Percentiles rank a stretch among this genome's conserved stretches.
Conservation (phyloP, 345 rosid genomes). For the Syzygium grande region DNA sequence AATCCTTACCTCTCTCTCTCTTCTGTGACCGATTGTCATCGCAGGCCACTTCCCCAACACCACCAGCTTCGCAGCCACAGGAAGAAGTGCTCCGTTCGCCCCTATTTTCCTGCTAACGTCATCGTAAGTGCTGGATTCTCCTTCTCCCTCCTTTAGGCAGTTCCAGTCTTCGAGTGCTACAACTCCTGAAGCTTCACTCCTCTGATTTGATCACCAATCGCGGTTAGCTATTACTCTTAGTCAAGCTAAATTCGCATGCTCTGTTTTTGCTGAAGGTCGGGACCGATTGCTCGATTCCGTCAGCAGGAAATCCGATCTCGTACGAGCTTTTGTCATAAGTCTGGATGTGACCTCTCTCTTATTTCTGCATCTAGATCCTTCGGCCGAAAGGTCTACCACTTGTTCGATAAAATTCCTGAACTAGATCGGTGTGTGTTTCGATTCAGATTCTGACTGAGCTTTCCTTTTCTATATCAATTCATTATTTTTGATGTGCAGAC, state of each 20-base stretch:
- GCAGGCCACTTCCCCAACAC: background rate
- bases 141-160: background rate
- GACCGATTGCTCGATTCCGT: too few relatives aligned
- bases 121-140: background rate
- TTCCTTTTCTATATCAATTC: background rate
- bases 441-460: background rate
- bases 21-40: fast-evolving
- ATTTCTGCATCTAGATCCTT: background rate
- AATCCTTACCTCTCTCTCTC: too few relatives aligned
- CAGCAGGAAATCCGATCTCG: too few relatives aligned
- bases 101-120: too few relatives aligned
- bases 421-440: background rate
- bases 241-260: too few relatives aligned
- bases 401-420: too few relatives aligned
- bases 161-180: background rate
- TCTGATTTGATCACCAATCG: too few relatives aligned
- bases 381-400: too few relatives aligned
- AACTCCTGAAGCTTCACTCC: background rate
- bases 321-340: too few relatives aligned
- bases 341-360: background rate
- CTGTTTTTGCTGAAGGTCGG: too few relatives aligned
- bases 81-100: background rate
- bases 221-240: too few relatives aligned
- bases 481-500: too few relatives aligned
- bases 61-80: background rate